These are phyloP conservation scores for Tilletiopsis washingtonensis DNA, from an alignment of 1,284 basidiomycete genomes.

Conservation along the genomic window DNA sequence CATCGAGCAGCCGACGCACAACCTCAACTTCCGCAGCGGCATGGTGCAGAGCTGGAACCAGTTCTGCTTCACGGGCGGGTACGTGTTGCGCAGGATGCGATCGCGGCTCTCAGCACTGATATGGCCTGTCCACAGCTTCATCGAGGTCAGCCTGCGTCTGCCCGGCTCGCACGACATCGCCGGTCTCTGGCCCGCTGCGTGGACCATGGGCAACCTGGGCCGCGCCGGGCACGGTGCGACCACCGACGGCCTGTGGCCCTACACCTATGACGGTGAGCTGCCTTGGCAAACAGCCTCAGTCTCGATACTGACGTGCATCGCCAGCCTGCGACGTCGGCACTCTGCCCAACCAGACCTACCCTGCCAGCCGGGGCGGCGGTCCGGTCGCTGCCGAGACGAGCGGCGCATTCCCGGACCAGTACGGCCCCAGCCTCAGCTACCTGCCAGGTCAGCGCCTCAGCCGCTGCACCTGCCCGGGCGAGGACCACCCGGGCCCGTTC, in stretches of 20 bases:
- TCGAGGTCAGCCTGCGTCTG: slow-evolving; percentile 67
- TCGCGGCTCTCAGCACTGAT: too few species aligned
- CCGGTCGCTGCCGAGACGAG: slow-evolving; percentile 36
- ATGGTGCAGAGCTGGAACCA: slow-evolving; percentile 66
- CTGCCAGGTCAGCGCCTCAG: slow-evolving; percentile 39
- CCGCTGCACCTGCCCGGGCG: slow-evolving; percentile 33
- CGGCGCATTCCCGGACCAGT: slow-evolving; percentile 28
- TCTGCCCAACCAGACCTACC: slow-evolving; percentile 36
- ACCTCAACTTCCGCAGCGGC: slow-evolving; percentile 58
- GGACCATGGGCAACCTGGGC: slow-evolving; percentile 55
- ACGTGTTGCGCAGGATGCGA: too few species aligned
- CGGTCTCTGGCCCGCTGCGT: slow-evolving; percentile 60
- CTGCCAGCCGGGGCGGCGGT: slow-evolving; percentile 22
- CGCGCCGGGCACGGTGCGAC: slow-evolving; percentile 72
- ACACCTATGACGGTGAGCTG: slow-evolving; percentile 51
- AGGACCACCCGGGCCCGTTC: slow-evolving; percentile 39
- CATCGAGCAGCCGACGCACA: slow-evolving; percentile 52
- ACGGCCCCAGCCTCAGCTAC: slow-evolving; percentile 29
- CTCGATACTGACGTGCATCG: too few species aligned
- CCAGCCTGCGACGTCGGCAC: slow-evolving; percentile 47
- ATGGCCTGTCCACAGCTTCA: too few species aligned
- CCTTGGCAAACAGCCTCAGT: too few species aligned
- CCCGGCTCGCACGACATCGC: slow-evolving; percentile 61
- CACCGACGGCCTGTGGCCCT: slow-evolving; percentile 50
- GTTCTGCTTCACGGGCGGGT: slow-evolving; percentile 89